Evolutionary conservation across 1,139 yeast genomes (phyloP).

Genomic region (Eremothecium coryli): DNA sequence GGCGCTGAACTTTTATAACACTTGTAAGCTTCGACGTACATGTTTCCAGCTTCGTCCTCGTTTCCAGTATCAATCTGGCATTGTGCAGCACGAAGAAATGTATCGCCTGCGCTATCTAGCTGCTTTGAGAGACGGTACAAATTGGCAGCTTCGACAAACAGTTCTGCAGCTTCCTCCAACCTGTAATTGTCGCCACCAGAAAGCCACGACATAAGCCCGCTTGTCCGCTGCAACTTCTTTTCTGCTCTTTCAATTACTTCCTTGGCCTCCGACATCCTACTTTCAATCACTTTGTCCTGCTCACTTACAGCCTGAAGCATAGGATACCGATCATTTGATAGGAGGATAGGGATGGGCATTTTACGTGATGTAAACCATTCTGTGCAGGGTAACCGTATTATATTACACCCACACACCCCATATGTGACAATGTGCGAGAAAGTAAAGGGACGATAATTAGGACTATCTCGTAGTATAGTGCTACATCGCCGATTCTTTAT

Average conservation of each 20-base stretch:
- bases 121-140: slow-evolving; percentile 70
- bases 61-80: slow-evolving; percentile 66
- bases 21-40: slow-evolving; percentile 85
- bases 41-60: slow-evolving; percentile 87
- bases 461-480: too few relatives aligned
- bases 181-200: slow-evolving; percentile 60
- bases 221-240: slow-evolving; percentile 57
- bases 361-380: not conserved
- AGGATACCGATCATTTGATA: not conserved
- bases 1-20: slow-evolving; percentile 67
- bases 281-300: too few relatives aligned
- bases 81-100: slow-evolving; percentile 78
- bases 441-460: not conserved
- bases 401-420: not conserved
- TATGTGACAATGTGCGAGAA: not conserved
- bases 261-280: slow-evolving; percentile 2
- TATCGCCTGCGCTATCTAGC: slow-evolving; percentile 60
- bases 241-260: slow-evolving; percentile 38
- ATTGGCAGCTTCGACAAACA: slow-evolving; percentile 86
- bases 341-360: not conserved
- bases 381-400: not conserved
- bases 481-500: too few relatives aligned
- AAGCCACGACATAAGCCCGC: slow-evolving; percentile 66
- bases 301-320: not conserved
- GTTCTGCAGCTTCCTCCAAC: slow-evolving; percentile 86